Evolutionary conservation across 2,329 filamentous ascomycete genomes (phyloP), one percentile per base, ranked within the genome.

Genomic region (Ceratocystis huliohia): DNA sequence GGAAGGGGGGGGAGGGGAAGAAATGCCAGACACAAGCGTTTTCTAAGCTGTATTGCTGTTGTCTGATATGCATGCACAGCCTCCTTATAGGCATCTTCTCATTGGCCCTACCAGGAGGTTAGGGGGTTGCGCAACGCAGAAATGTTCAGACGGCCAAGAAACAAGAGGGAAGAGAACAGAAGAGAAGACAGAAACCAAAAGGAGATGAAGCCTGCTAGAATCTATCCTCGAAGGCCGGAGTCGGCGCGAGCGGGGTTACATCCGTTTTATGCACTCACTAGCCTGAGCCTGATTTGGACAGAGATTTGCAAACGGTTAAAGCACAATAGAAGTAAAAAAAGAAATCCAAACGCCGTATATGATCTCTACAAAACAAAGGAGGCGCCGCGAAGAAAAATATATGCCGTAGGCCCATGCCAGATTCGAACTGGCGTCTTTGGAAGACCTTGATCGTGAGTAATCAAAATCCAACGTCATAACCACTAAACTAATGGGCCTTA

Each of bases 401-500:
- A 48, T 25, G 48, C 20, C 1, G 10, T 7, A 62, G 65, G 65
- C 57, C 65, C 65, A 67, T 67, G 62, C 65, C 59, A 64, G 65
- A 67, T 50, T 67, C 65, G 65, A 67, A 67, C 65, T 64, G 59
- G 65, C 62, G 65, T 67, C 65, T 67, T 67, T 64, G 65, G 65
- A 67, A 67, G 65, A 67, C 65, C 50, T 17, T 61, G 61, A 63
- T 64, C 41, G 61, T 45, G 33, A 25, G 65, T 25, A 67, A 67
- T 67, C 65, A 67, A 67, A 67, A 67, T 67, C 65, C 65, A 67
- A 67, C 65, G 65, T 67, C 65, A 67, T 67, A 67, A 67, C 65
- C 65, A 67, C 65, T 67, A 67, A 67, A 67, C 65, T 67, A 67
- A 67, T 67, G 61, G 65, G 57, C 65, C 65, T 37, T 37, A 13